Percentiles rank a stretch among this genome's conserved stretches.
Conservation (phyloP, 2,329 filamentous ascomycete species). For the Diaporthe sp. region DNA sequence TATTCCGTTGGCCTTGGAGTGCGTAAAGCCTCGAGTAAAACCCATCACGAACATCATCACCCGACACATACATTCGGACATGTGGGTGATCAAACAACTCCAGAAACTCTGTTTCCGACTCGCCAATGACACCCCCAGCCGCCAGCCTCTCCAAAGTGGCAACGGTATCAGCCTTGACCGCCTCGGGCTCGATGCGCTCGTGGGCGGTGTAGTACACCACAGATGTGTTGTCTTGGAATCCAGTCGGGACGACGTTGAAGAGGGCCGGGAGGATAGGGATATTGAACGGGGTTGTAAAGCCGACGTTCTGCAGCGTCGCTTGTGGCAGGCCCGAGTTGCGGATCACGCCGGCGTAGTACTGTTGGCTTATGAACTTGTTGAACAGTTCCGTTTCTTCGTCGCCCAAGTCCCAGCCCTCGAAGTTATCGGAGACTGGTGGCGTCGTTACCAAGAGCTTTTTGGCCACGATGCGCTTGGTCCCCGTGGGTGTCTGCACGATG, state of each 20-base stretch:
- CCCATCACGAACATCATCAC: slow-evolving; percentile 42
- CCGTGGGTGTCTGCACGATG: neutral
- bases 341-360: slow-evolving; percentile 35
- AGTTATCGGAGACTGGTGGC: neutral
- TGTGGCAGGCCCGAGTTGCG: slow-evolving; percentile 11
- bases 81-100: slow-evolving; percentile 3
- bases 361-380: slow-evolving; percentile 20
- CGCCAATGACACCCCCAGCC: neutral
- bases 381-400: slow-evolving; percentile 1
- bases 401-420: slow-evolving; percentile 1
- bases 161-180: slow-evolving; percentile 10
- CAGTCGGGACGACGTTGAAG: slow-evolving; percentile 13
- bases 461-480: slow-evolving; percentile 6
- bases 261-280: slow-evolving; percentile 1
- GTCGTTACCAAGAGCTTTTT: slow-evolving; percentile 18
- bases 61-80: neutral
- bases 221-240: slow-evolving; percentile 2
- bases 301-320: slow-evolving; percentile 14
- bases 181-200: slow-evolving; percentile 16
- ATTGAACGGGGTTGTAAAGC: slow-evolving; percentile 8
- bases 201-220: slow-evolving; percentile 9
- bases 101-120: slow-evolving; percentile 15
- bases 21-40: slow-evolving; percentile 46
- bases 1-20: slow-evolving; percentile 46
- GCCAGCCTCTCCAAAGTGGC: slow-evolving; percentile 20